phyloP scores from a whole-genome alignment of 2,329 filamentous ascomycete genomes.

The Juglanconis oblonga region DNA sequence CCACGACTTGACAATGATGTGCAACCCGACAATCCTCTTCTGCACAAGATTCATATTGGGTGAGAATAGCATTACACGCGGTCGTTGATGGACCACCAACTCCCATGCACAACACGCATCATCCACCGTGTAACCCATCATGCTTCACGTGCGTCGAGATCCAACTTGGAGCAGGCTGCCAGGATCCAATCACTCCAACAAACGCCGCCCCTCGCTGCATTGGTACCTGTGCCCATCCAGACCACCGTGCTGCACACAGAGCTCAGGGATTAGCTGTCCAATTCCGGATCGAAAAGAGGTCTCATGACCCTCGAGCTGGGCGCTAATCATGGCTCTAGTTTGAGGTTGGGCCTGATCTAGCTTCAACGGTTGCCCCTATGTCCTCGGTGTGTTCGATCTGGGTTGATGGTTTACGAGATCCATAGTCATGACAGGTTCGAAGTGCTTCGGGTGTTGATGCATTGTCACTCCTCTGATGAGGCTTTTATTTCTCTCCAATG shows the following conservation, averaged over 20 bases:
- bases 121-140: neutral
- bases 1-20: neutral
- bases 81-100: neutral
- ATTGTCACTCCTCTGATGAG: neutral
- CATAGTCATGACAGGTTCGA: neutral
- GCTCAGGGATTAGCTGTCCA: conserved; percentile 19
- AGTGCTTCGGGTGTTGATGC: neutral
- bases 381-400: neutral
- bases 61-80: neutral
- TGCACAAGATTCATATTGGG: neutral
- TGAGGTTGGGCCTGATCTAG: conserved; percentile 16
- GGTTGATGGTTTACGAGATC: neutral
- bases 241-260: conserved; percentile 9
- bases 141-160: conserved; percentile 14
- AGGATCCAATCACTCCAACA: conserved; percentile 7
- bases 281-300: conserved; percentile 8
- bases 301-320: conserved; percentile 14
- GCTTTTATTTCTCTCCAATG: neutral
- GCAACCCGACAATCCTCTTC: neutral
- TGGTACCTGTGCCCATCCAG: conserved; percentile 9
- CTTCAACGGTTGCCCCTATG: conserved; percentile 13
- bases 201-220: conserved; percentile 1
- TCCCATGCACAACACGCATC: neutral
- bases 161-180: neutral
- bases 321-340: conserved; percentile 18